A percentile compares a stretch with the other conserved stretches of the same genome.
Conservation (phyloP, 768 basidiomycete genomes). For the Tylopilus subfusipes region DNA sequence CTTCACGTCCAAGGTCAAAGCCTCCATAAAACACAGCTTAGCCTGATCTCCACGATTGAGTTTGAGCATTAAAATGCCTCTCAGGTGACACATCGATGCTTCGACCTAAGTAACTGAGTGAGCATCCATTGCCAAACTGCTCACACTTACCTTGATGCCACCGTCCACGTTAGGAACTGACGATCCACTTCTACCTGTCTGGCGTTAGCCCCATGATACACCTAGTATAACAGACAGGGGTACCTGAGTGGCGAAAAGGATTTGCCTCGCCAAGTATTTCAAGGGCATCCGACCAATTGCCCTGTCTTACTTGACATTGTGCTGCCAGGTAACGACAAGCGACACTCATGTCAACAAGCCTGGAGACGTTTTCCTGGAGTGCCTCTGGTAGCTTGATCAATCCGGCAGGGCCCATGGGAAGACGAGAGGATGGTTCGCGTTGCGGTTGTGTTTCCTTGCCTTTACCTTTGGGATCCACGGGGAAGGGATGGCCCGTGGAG, state of each 20-base stretch:
- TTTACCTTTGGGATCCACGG: constrained; percentile 53
- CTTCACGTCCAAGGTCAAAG: constrained; percentile 89
- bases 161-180: constrained; percentile 82
- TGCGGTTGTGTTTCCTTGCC: constrained; percentile 49
- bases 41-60: constrained; percentile 87
- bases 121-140: background rate
- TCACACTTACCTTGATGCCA: constrained; percentile 78
- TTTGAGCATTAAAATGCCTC: constrained; percentile 92
- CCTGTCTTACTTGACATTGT: constrained; percentile 88
- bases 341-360: constrained; percentile 90
- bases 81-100: constrained; percentile 94
- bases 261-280: constrained; percentile 93
- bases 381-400: constrained; percentile 67
- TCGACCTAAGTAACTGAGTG: constrained; percentile 62
- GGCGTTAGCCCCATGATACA: constrained; percentile 5
- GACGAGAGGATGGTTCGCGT: constrained; percentile 42
- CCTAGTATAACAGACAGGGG: background rate
- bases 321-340: constrained; percentile 96
- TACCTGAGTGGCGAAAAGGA: constrained; percentile 76
- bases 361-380: constrained; percentile 61
- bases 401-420: constrained; percentile 70
- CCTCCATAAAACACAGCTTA: constrained; percentile 95
- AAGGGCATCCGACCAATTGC: constrained; percentile 87
- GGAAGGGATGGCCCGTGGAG: constrained; percentile 42
- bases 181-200: constrained; percentile 57